Evolutionary conservation across 2,329 filamentous ascomycete genomes (phyloP).

Genomic region (Beauveria sp.): DNA sequence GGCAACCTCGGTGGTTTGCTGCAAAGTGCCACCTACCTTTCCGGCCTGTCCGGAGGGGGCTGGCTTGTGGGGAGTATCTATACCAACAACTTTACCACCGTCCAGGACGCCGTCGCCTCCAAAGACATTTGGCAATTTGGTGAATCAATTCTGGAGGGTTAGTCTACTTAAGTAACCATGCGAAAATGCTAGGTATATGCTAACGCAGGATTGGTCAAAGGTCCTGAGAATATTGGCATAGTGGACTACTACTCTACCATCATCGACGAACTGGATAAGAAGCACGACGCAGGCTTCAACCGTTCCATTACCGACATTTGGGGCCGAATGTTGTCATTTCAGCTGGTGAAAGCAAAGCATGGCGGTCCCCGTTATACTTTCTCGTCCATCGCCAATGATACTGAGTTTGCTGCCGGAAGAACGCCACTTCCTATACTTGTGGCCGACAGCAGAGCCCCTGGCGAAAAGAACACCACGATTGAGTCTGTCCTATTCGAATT

Average conservation of each 20-base stretch:
- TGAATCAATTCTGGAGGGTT: conserved; percentile 33
- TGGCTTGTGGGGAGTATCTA: conserved; percentile 82
- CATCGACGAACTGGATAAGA: conserved; percentile 27
- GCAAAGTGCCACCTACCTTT: conserved; percentile 72
- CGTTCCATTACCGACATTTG: conserved; percentile 82
- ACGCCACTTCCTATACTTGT: conserved; percentile 44
- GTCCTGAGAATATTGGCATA: conserved; percentile 29
- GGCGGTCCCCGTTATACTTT: conserved; percentile 75
- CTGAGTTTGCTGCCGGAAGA: conserved; percentile 33
- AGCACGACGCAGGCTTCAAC: conserved; percentile 34
- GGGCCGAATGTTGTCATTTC: conserved; percentile 78
- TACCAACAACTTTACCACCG: conserved; percentile 74
- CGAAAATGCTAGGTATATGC: not conserved
- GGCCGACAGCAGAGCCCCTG: conserved; percentile 39
- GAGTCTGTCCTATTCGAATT: conserved; percentile 61
- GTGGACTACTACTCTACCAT: conserved; percentile 32
- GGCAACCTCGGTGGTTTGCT: conserved; percentile 75
- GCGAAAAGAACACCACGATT: conserved; percentile 34
- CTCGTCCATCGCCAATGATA: conserved; percentile 54
- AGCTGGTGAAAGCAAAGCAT: conserved; percentile 68
- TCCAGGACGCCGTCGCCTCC: conserved; percentile 29
- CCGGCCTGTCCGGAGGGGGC: conserved; percentile 73
- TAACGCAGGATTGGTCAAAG: conserved; percentile 10
- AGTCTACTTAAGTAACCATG: not conserved
- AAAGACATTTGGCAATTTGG: conserved; percentile 34